phyloP scores from a whole-genome alignment of 1,139 yeast genomes.

The Wickerhamomyces sp. region DNA sequence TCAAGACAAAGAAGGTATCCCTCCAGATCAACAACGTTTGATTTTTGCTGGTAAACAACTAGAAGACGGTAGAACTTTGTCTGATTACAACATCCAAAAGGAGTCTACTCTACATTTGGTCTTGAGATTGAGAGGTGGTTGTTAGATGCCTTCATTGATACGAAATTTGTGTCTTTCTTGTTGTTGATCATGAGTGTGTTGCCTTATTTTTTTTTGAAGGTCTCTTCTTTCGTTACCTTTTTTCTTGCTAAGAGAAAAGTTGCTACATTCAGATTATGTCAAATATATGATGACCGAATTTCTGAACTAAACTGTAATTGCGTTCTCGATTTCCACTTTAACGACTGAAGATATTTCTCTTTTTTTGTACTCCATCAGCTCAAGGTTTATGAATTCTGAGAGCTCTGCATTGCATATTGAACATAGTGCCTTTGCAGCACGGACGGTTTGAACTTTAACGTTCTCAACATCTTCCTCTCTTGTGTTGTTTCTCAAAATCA shows the following conservation, averaged over 20 bases:
- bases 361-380: constrained; percentile 29
- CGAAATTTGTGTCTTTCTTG: neutral
- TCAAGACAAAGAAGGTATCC: constrained; percentile 88
- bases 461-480: constrained; percentile 51
- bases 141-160: neutral
- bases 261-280: neutral
- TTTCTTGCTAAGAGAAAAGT: neutral
- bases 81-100: constrained; percentile 65
- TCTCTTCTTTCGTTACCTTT: neutral
- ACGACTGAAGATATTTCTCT: constrained; percentile 34
- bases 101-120: constrained; percentile 57
- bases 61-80: constrained; percentile 63
- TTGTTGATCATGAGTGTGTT: too few relatives aligned
- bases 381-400: constrained; percentile 15
- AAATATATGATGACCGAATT: neutral
- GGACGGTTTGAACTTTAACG: constrained; percentile 50
- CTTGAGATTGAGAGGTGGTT: constrained; percentile 55
- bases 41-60: constrained; percentile 57
- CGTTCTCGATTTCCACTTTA: constrained; percentile 30
- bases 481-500: constrained; percentile 30
- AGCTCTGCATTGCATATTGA: constrained; percentile 11
- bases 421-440: constrained; percentile 30
- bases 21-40: constrained; percentile 83
- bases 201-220: neutral
- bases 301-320: neutral